Conservation (phyloP, 306 rosid genomes). For the Vachellia pachyceras region DNA sequence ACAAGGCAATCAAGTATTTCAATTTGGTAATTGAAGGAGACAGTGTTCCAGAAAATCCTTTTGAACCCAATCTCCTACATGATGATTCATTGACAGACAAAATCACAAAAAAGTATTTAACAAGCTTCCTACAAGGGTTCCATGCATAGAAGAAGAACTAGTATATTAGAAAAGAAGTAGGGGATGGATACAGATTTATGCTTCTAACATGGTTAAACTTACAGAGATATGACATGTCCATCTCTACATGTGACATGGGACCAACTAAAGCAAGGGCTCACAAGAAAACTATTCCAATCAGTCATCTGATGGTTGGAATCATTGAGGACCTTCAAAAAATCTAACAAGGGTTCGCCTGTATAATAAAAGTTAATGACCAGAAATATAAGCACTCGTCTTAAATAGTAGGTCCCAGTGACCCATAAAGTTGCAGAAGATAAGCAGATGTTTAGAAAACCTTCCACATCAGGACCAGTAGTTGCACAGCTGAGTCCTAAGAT, state of each 20-base stretch:
- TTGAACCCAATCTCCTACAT: constrained; percentile 79
- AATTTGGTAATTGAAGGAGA: constrained; percentile 78
- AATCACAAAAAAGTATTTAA: constrained; percentile 26
- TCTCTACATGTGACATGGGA: constrained; percentile 74
- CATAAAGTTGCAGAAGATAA: not conserved
- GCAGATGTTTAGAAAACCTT: constrained; percentile 57
- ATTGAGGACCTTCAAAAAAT: constrained; percentile 63
- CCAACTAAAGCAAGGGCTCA: constrained; percentile 95
- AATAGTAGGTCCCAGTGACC: not conserved
- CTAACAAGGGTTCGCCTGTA: constrained; percentile 81
- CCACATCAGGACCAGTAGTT: constrained; percentile 72
- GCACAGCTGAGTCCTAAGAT: constrained; percentile 54
- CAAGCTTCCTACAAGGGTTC: not conserved
- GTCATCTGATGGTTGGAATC: constrained; percentile 64
- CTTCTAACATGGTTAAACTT: constrained; percentile 45
- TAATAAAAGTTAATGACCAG: constrained; percentile 24
- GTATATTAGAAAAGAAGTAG: constrained; percentile 1
- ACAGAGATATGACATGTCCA: constrained; percentile 84
- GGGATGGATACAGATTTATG: not conserved
- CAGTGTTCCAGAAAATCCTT: constrained; percentile 81
- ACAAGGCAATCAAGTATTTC: constrained; percentile 79
- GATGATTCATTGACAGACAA: constrained; percentile 35
- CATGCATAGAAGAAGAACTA: too few species aligned
- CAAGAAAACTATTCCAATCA: constrained; percentile 73
- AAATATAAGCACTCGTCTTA: not conserved